Conservation (phyloP, 169 alveolate genomes). For the Perkinsus olseni region DNA sequence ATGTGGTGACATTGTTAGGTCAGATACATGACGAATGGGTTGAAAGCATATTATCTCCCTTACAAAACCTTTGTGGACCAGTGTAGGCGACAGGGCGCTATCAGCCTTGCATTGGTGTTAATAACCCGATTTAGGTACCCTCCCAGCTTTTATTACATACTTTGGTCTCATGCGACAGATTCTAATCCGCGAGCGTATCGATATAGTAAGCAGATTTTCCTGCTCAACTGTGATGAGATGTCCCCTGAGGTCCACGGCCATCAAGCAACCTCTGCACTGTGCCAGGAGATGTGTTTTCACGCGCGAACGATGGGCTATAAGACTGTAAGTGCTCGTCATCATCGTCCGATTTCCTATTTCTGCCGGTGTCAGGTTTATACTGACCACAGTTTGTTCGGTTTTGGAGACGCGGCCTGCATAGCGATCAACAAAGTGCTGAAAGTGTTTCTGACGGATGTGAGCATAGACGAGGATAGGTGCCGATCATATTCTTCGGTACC, state of each 20-base stretch:
- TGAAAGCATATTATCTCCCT: conserved; percentile 94
- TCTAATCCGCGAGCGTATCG: conserved; percentile 86
- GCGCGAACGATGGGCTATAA: conserved; percentile 48
- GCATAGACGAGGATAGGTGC: conserved; percentile 25
- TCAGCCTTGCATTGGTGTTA: conserved; percentile 37
- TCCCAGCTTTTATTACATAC: conserved; percentile 43
- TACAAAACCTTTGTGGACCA: conserved; percentile 62
- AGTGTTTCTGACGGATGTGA: background rate
- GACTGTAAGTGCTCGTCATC: background rate
- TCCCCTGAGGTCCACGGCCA: conserved; percentile 65
- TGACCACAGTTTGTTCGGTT: conserved; percentile 98
- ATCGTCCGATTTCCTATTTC: conserved; percentile 43
- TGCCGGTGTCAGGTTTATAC: conserved; percentile 73
- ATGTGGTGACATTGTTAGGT: background rate
- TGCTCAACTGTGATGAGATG: background rate
- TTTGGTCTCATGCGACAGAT: conserved; percentile 77
- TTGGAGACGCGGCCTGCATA: conserved; percentile 87
- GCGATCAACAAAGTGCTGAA: conserved; percentile 76
- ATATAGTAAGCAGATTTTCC: conserved; percentile 58
- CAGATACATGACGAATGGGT: conserved; percentile 93
- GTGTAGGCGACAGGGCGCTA: conserved; percentile 46
- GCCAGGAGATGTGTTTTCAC: conserved; percentile 55
- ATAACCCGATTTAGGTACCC: conserved; percentile 6
- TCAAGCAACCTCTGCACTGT: conserved; percentile 71
- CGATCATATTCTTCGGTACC: background rate